Percentiles rank a stretch among this genome's conserved stretches.
phyloP scores from a whole-genome alignment of 768 basidiomycete genomes.

The button mushroom (Agaricus bisporus) region DNA sequence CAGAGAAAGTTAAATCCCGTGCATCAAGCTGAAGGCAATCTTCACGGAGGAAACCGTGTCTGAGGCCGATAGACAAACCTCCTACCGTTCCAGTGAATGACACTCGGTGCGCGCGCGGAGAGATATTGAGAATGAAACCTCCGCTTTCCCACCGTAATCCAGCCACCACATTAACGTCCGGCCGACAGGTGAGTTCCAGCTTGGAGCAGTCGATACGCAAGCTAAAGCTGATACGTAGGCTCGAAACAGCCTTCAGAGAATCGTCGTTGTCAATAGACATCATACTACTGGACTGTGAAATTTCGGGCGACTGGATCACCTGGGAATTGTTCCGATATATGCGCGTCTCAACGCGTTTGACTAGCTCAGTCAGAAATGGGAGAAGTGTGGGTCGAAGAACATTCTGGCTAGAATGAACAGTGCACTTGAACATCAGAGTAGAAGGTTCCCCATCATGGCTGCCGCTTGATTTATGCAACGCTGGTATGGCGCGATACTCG shows the following conservation, averaged over 20 bases:
- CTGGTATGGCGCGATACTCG: conserved; percentile 65
- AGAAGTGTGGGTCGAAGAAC: conserved; percentile 75
- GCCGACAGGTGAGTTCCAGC: conserved; percentile 81
- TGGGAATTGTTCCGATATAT: conserved; percentile 48
- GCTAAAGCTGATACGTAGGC: conserved; percentile 76
- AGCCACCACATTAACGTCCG: conserved; percentile 89
- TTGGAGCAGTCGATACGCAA: conserved; percentile 88
- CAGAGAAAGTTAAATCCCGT: conserved; percentile 74
- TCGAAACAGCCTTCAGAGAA: conserved; percentile 25
- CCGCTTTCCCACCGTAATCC: conserved; percentile 92
- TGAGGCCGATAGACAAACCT: conserved; percentile 74
- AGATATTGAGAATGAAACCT: conserved; percentile 76
- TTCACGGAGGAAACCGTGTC: conserved; percentile 81
- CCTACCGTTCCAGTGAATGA: conserved; percentile 76
- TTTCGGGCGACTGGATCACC: conserved; percentile 13
- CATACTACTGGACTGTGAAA: conserved; percentile 13
- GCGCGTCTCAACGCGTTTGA: conserved; percentile 62
- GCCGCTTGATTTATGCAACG: conserved; percentile 30
- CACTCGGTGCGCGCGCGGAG: conserved; percentile 65
- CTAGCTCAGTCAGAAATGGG: conserved; percentile 77
- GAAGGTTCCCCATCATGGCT: conserved; percentile 40
- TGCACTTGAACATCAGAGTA: conserved; percentile 73
- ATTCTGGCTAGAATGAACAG: conserved; percentile 88
- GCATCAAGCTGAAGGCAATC: conserved; percentile 78
- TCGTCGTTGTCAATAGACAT: conserved; percentile 17